phyloP scores from a whole-genome alignment of 129 eudicot genomes.

The Calendula officinalis region DNA sequence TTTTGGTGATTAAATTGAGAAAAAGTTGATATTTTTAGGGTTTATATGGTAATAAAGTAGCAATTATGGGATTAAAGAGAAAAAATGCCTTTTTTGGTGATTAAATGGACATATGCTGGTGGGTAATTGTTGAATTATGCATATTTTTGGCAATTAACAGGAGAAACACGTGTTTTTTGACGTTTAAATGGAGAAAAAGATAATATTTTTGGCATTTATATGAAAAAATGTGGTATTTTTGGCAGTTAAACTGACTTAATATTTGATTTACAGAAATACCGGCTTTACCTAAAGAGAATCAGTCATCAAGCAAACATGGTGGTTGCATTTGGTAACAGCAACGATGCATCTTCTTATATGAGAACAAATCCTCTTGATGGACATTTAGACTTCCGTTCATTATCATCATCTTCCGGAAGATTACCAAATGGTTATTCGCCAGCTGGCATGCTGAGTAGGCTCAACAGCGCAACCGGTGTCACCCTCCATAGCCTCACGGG shows the following conservation, averaged over 20 bases:
- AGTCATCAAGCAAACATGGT: slow-evolving; percentile 85
- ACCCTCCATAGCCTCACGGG: slow-evolving; percentile 59
- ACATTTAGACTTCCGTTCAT: slow-evolving; percentile 50
- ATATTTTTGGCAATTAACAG: background rate
- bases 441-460: slow-evolving; percentile 64
- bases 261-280: slow-evolving; percentile 55
- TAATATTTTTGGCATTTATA: background rate
- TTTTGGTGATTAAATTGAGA: slow-evolving; percentile 4
- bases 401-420: slow-evolving; percentile 53
- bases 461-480: slow-evolving; percentile 61
- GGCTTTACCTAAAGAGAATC: slow-evolving; percentile 81
- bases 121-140: too few relatives aligned
- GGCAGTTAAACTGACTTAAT: slow-evolving; percentile 13
- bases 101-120: background rate
- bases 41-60: background rate
- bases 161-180: background rate
- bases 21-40: background rate
- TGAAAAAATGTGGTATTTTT: background rate
- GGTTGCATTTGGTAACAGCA: slow-evolving; percentile 61
- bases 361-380: slow-evolving; percentile 59
- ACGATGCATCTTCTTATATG: slow-evolving; percentile 56
- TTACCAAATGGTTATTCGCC: slow-evolving; percentile 39
- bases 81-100: background rate
- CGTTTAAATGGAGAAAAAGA: background rate
- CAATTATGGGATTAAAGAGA: background rate